Evolutionary conservation across 2,329 filamentous ascomycete genomes (phyloP).

Genomic region (Drechslera avenae): DNA sequence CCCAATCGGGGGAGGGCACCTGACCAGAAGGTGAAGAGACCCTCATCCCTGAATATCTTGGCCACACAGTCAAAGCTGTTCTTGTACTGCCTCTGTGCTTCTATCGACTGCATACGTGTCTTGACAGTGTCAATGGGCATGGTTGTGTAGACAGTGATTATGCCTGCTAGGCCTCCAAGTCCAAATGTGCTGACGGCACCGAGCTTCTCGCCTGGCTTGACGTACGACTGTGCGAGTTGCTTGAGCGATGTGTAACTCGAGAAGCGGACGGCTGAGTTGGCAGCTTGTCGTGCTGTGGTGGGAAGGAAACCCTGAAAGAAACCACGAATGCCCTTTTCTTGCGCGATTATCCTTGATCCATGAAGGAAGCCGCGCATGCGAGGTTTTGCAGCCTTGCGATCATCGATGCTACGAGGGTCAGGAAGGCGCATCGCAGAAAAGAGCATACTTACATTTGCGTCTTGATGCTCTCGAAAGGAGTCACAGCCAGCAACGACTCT

Average conservation of each 20-base stretch:
- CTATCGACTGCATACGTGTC: constrained; percentile 95
- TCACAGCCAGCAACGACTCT: constrained; percentile 90
- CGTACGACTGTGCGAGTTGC: constrained; percentile 90
- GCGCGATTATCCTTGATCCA: constrained; percentile 82
- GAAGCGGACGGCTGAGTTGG: constrained; percentile 92
- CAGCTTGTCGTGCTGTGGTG: constrained; percentile 90
- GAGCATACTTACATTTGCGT: constrained; percentile 69
- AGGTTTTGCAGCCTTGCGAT: constrained; percentile 83
- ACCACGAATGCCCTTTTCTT: constrained; percentile 84
- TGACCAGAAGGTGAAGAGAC: constrained; percentile 89
- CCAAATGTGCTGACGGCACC: constrained; percentile 86
- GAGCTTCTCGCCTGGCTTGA: constrained; percentile 91
- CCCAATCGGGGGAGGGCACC: constrained; percentile 86
- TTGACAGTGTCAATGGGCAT: constrained; percentile 90
- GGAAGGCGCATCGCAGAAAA: neutral
- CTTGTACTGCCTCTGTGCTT: constrained; percentile 78
- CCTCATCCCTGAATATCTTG: constrained; percentile 86
- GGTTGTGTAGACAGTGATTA: constrained; percentile 80
- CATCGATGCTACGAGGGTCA: constrained; percentile 72
- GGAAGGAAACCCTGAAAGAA: constrained; percentile 98
- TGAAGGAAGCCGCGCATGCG: constrained; percentile 91
- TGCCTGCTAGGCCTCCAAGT: constrained; percentile 84
- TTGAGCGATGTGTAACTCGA: constrained; percentile 88
- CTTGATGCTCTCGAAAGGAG: constrained; percentile 97
- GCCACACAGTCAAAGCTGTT: constrained; percentile 85